These are phyloP conservation scores for Spiraea crenata DNA, from an alignment of 331 rosid genomes.

Conservation along the genomic window DNA sequence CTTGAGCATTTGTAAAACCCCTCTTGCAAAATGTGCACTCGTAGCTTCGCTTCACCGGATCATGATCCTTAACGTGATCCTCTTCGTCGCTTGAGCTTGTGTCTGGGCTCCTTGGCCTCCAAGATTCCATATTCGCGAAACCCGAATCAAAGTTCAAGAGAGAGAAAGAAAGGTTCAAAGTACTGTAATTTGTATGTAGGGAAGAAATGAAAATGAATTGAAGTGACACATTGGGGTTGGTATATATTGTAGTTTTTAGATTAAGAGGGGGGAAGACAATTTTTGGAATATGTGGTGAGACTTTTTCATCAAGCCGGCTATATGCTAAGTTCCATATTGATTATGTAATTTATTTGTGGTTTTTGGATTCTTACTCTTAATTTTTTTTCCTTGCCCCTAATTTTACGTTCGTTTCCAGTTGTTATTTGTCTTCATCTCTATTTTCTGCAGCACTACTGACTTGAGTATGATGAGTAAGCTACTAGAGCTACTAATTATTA, in stretches of 20 bases:
- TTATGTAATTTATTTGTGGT: background rate
- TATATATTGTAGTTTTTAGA: background rate
- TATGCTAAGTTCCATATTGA: background rate
- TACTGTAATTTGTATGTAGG: background rate
- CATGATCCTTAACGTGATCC: slow-evolving; percentile 26
- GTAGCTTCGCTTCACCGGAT: slow-evolving; percentile 38
- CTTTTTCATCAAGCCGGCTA: slow-evolving; percentile 24
- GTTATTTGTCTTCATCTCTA: slow-evolving; percentile 12
- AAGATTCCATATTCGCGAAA: slow-evolving; percentile 27
- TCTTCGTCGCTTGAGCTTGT: slow-evolving; percentile 36
- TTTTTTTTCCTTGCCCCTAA: background rate
- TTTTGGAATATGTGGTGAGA: slow-evolving; percentile 15
- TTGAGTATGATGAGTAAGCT: slow-evolving; percentile 2
- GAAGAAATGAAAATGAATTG: background rate
- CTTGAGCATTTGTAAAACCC: slow-evolving; percentile 91
- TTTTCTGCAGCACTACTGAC: slow-evolving; percentile 6
- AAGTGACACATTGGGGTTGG: slow-evolving; percentile 1
- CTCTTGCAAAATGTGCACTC: slow-evolving; percentile 76
- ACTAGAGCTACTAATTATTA: slow-evolving; percentile 8
- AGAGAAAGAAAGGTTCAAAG: background rate
- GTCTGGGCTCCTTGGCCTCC: slow-evolving; percentile 33
- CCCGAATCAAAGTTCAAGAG: background rate
- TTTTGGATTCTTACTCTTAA: background rate
- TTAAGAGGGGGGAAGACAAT: background rate
- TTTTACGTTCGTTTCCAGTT: slow-evolving; percentile 9